phyloP scores from a whole-genome alignment of 768 basidiomycete species.

The Suillus hirtellus region DNA sequence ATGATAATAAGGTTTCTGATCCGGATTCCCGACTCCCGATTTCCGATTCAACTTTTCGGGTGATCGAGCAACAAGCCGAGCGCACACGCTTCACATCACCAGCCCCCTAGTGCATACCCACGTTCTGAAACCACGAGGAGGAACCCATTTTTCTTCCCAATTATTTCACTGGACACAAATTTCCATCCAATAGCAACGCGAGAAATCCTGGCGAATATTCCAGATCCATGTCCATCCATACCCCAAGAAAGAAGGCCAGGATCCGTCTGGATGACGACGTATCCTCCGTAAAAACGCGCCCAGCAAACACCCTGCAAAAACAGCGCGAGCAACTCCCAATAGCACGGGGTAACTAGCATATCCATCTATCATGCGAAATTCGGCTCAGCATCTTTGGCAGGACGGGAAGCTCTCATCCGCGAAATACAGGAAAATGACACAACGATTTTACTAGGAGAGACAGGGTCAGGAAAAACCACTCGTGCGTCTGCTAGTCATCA shows the following conservation, averaged over 20 bases:
- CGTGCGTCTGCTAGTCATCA: constrained; percentile 57
- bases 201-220: neutral
- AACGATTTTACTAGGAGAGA: constrained; percentile 91
- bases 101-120: neutral
- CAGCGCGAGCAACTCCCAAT: constrained; percentile 77
- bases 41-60: constrained; percentile 5
- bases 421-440: constrained; percentile 79
- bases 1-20: constrained; percentile 1
- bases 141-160: neutral
- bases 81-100: neutral
- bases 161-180: neutral
- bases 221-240: constrained; percentile 21
- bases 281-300: constrained; percentile 14
- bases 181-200: neutral
- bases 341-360: constrained; percentile 58
- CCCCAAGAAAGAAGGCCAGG: constrained; percentile 30
- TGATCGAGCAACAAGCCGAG: no score
- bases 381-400: constrained; percentile 37
- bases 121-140: neutral
- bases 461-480: constrained; percentile 97
- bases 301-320: constrained; percentile 46
- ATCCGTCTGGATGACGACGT: constrained; percentile 25
- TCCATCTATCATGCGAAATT: neutral
- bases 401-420: constrained; percentile 71
- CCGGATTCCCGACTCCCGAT: constrained; percentile 6